phyloP scores from a whole-genome alignment of 2,329 filamentous ascomycete genomes.

The Xylaria digitata region DNA sequence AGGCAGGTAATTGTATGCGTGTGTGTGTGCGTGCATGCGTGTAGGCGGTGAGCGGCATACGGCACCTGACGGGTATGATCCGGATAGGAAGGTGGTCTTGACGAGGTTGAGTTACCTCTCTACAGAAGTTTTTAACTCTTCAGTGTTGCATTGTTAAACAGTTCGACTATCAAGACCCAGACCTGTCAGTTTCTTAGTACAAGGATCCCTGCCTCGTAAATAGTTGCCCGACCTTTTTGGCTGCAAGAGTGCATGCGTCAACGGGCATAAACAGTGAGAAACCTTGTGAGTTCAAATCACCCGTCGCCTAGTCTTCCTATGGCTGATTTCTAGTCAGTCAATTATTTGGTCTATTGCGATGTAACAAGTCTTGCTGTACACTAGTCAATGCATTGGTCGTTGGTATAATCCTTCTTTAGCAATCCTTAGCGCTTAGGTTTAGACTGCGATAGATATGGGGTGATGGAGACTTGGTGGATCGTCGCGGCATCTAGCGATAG shows the following conservation, averaged over 20 bases:
- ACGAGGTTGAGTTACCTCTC: background rate
- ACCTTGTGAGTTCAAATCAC: background rate
- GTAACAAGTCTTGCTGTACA: background rate
- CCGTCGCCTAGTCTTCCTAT: background rate
- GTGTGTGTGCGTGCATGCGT: background rate
- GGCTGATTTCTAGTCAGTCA: background rate
- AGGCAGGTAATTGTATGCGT: slow-evolving; percentile 1
- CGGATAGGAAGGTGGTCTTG: slow-evolving; percentile 10
- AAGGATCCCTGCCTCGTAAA: background rate
- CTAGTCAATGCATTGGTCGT: slow-evolving; percentile 2
- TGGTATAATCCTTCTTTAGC: slow-evolving; percentile 19
- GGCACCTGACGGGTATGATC: slow-evolving; percentile 2
- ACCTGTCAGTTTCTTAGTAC: background rate
- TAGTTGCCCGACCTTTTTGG: background rate
- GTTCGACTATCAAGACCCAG: background rate
- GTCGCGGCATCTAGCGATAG: slow-evolving; percentile 5
- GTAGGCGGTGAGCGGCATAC: slow-evolving; percentile 18
- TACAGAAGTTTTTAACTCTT: too few relatives aligned
- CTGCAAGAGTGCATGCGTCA: background rate
- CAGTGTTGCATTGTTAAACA: background rate
- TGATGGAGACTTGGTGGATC: slow-evolving; percentile 11
- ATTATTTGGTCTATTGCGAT: background rate
- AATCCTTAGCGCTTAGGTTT: background rate
- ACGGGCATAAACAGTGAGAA: background rate
- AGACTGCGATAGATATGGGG: background rate